Percentiles rank a stretch among this genome's conserved stretches.
Evolutionary conservation across 257 asterid species (phyloP).

Genomic region (Solanum peruvianum): DNA sequence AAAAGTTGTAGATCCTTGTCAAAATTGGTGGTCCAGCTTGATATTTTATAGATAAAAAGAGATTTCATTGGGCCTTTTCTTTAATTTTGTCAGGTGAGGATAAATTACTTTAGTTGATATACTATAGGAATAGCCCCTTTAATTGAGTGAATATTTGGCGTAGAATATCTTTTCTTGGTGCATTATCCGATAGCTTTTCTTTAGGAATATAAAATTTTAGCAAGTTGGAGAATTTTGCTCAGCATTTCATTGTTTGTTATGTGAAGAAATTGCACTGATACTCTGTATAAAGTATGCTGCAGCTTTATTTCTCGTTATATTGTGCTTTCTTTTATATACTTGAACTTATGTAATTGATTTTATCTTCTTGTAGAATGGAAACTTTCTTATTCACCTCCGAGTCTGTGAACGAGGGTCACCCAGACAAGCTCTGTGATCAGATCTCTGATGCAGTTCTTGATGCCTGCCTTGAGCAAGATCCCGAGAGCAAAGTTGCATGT

Average conservation of each 20-base stretch:
- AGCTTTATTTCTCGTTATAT: neutral
- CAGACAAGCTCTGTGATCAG: constrained; percentile 64
- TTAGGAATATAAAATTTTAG: neutral
- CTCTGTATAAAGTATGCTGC: neutral
- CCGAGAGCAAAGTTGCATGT: constrained; percentile 59
- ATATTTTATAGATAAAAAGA: neutral
- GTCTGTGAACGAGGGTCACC: constrained; percentile 62
- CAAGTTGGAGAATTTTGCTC: neutral
- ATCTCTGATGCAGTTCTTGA: constrained; percentile 55
- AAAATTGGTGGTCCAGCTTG: neutral
- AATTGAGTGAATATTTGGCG: neutral
- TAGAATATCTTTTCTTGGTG: neutral
- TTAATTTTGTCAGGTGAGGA: neutral
- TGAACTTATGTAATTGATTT: neutral
- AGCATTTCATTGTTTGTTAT: neutral
- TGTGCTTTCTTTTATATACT: neutral
- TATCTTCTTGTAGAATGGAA: constrained; percentile 24
- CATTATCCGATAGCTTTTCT: neutral
- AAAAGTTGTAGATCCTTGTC: neutral
- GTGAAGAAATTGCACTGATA: neutral
- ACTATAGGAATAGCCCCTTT: neutral
- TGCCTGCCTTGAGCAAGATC: constrained; percentile 54
- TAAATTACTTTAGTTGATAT: neutral
- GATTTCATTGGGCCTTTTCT: neutral
- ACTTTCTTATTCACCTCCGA: constrained; percentile 55